Evolutionary conservation across 2,329 filamentous ascomycete species (phyloP).

Genomic region (Purpureocillium takamizusanense): DNA sequence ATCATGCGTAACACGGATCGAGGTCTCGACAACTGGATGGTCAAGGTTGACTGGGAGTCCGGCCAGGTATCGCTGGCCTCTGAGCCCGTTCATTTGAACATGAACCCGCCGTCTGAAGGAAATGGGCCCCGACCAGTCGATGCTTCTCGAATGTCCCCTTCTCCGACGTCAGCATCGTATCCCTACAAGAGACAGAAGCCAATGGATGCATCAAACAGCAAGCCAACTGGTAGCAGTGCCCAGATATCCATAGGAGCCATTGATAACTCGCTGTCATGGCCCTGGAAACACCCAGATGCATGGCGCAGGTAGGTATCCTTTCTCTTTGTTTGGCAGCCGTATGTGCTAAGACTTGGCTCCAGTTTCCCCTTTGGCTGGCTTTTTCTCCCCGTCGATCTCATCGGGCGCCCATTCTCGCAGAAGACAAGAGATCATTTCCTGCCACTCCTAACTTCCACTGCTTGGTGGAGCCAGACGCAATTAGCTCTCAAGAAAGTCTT

Average conservation of each 20-base stretch:
- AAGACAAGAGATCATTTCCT: slow-evolving; percentile 91
- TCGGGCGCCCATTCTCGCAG: slow-evolving; percentile 91
- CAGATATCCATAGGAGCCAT: slow-evolving; percentile 81
- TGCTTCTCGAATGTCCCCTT: slow-evolving; percentile 30
- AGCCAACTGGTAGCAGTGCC: slow-evolving; percentile 37
- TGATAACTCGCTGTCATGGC: slow-evolving; percentile 96
- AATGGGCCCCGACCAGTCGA: slow-evolving; percentile 54
- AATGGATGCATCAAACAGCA: slow-evolving; percentile 64
- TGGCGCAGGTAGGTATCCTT: slow-evolving; percentile 44
- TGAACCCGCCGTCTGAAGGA: slow-evolving; percentile 36
- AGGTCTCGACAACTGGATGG: slow-evolving; percentile 98
- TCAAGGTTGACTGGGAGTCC: slow-evolving; percentile 81
- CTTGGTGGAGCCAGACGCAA: slow-evolving; percentile 96
- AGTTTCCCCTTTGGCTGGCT: slow-evolving; percentile 98
- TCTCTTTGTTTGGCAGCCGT: neutral
- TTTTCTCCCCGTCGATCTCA: slow-evolving; percentile 91
- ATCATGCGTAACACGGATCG: slow-evolving; percentile 98
- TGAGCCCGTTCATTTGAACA: slow-evolving; percentile 63
- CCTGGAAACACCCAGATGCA: slow-evolving; percentile 97
- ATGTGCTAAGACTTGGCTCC: too few species aligned
- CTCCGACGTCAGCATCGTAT: slow-evolving; percentile 37
- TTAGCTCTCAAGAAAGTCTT: slow-evolving; percentile 79
- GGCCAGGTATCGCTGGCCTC: slow-evolving; percentile 79
- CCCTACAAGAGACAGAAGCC: slow-evolving; percentile 73
- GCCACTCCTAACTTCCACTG: slow-evolving; percentile 86